Evolutionary conservation across 2,329 filamentous ascomycete genomes (phyloP).

Genomic region (Clonostachys byssicola): DNA sequence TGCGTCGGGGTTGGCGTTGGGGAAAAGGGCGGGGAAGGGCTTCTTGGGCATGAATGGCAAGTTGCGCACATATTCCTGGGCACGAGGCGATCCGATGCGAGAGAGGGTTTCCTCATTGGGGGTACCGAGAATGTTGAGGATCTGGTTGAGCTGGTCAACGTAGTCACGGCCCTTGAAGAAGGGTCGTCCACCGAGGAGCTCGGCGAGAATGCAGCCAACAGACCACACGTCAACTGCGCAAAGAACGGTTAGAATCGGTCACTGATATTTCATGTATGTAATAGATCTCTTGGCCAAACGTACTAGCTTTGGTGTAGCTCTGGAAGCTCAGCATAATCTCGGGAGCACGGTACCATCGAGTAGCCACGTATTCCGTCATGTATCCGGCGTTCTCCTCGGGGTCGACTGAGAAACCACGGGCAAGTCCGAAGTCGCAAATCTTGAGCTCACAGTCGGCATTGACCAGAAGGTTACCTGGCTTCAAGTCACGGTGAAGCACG

Average conservation of each 20-base stretch:
- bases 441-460: conserved; percentile 99
- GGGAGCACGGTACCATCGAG: conserved; percentile 89
- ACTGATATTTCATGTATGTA: not conserved
- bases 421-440: conserved; percentile 97
- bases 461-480: conserved; percentile 94
- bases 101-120: conserved; percentile 92
- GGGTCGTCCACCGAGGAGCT: conserved; percentile 89
- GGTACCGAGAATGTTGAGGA: conserved; percentile 94
- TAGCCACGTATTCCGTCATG: conserved; percentile 99
- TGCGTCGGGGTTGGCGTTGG: conserved; percentile 91
- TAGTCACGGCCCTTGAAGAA: conserved; percentile 99
- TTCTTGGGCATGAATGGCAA: conserved; percentile 93
- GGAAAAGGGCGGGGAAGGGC: conserved; percentile 83
- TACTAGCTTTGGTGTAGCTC: conserved; percentile 99
- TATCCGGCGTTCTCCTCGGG: conserved; percentile 98
- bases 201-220: conserved; percentile 94
- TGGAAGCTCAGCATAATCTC: conserved; percentile 99
- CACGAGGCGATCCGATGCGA: conserved; percentile 90
- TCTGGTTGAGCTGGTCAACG: conserved; percentile 98
- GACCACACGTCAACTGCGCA: conserved; percentile 93
- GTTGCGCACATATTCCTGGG: conserved; percentile 98
- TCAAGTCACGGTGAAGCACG: conserved; percentile 92
- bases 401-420: conserved; percentile 93
- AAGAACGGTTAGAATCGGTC: not conserved
- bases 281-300: conserved; percentile 33